Conservation (phyloP, 768 basidiomycete genomes). For the Leccinum uliginosum region DNA sequence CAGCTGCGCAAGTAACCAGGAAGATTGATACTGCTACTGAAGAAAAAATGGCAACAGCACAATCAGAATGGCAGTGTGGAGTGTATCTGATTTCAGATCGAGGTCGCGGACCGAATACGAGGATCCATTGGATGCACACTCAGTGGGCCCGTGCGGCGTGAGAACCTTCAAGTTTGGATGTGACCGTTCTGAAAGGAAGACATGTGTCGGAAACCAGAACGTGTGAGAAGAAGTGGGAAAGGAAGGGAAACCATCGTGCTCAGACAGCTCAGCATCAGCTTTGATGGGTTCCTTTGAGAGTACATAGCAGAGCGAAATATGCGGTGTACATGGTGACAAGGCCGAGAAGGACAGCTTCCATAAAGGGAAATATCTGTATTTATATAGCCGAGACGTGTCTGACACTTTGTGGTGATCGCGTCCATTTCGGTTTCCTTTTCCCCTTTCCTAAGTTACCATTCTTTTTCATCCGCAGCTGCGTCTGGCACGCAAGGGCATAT, state of each 20-base stretch:
- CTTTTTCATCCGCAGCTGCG: slow-evolving; percentile 9
- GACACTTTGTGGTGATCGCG: slow-evolving; percentile 15
- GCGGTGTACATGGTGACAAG: slow-evolving; percentile 4
- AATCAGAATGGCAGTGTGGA: slow-evolving; percentile 1
- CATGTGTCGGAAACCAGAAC: neutral
- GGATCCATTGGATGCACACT: neutral
- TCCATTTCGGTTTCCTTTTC: slow-evolving; percentile 9
- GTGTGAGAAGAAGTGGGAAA: neutral
- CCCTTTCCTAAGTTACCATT: neutral
- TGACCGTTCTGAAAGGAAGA: neutral
- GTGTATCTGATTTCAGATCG: neutral
- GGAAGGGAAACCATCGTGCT: too few relatives aligned
- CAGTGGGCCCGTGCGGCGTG: too few relatives aligned
- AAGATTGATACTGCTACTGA: neutral
- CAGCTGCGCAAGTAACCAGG: neutral
- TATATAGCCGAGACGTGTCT: slow-evolving; percentile 1
- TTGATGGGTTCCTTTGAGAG: neutral
- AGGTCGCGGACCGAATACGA: neutral
- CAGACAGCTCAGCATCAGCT: neutral
- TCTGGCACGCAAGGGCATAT: slow-evolving; percentile 23
- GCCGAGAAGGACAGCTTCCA: neutral
- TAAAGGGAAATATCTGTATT: neutral
- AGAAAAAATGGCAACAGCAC: neutral
- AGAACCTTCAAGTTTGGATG: neutral
- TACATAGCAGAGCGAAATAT: neutral